Evolutionary conservation across 1,139 yeast genomes (phyloP), one percentile per base, ranked within the genome.

Genomic region (Lodderomyces pseudojiufengensis): DNA sequence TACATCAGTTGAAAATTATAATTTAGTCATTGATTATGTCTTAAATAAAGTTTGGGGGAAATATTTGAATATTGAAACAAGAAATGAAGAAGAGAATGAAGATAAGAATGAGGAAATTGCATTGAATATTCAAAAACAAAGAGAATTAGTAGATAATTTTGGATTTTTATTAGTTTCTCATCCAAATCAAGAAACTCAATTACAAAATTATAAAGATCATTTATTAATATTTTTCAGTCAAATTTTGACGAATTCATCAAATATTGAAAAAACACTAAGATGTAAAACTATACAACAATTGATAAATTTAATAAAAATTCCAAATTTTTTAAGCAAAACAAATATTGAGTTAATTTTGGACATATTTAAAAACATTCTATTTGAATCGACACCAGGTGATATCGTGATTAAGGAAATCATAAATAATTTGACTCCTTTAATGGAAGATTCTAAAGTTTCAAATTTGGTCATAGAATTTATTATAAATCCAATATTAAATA

Each of bases 301-400:
- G 39, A 66, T 77, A 1, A 75, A 76, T 40, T 51, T 84, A 36
- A 60, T 76, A 16, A 62, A 63, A 25, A 60, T 81, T 46, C 54
- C 60, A 2, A 59, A 58, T 1, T 78, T 75, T 43, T 58, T 85
- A 31, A 58, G 57, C 9, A 48, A 51, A 2, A 75, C 75, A 34
- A 95, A 88, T 48, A 55, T 76, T 24, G 73, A 77, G 15, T 59
- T 84, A 37, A 63, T 86, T 7, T 74, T 84, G 23, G 86, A 79
- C 41, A 79, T 83, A 48, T 64, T 88, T 29, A 78, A 79, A 24
- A 87, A 80, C 30, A 72, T 80, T 15, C 61, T 84, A 8, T 40
- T 49, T 5, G 44, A 44, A 6, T 40, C 49, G 7, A 52, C 82
- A n/a, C 7, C 20, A 62, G 65, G 35, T 46, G 72, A 68, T 41